Base-by-base conservation (phyloP, 768 basidiomycete genomes). In the Lyophyllum shimeji region DNA sequence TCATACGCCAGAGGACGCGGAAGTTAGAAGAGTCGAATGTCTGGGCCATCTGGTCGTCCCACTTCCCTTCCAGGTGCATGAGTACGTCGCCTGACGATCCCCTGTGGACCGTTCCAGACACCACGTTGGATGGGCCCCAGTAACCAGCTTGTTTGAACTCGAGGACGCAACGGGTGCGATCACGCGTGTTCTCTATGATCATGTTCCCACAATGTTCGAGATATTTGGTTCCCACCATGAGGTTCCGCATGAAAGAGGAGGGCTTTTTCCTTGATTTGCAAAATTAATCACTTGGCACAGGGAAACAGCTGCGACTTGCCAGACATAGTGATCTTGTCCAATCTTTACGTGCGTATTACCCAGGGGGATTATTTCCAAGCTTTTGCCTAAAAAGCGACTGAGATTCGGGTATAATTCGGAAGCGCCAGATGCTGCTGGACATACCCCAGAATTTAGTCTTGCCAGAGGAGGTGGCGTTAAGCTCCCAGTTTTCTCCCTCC, bases 371-470 rank as follows among this genome's bases (percentile, higher is more conserved):
- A 95, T 83, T 71, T 95, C 93, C 63, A 95, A 71, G 61, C 89
- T 92, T 75, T 92, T 93, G n/a, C 93, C 92, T 92, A 62, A 13
- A 50, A 45, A 63, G 34, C 25, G 39, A 55, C 55, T 52, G 57
- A 63, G 52, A 31, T 55, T 57, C 63, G 57, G 49, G 52, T 34
- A 53, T 56, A 57, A 33, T 44, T 56, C 55, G 57, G 53, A 20
- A 20, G 27, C 8, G 33, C 37, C 45, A 34, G 52, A 21, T 11
- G n/a, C 52, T 60, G 11, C 42, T 12, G n/a, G n/a, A 78, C 85
- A 56, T 69, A 90, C 92, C 93, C 90, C 92, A 92, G 70, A 95
- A 93, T 69, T 91, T 93, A 53, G 91, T 93, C 71, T 83, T 90
- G 23, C 89, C 92, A 62, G 83, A 78, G n/a, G 89, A 87, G 0